Conservation (phyloP, 2,329 filamentous ascomycete genomes). For the Neofusicoccum kwambonambiense region DNA sequence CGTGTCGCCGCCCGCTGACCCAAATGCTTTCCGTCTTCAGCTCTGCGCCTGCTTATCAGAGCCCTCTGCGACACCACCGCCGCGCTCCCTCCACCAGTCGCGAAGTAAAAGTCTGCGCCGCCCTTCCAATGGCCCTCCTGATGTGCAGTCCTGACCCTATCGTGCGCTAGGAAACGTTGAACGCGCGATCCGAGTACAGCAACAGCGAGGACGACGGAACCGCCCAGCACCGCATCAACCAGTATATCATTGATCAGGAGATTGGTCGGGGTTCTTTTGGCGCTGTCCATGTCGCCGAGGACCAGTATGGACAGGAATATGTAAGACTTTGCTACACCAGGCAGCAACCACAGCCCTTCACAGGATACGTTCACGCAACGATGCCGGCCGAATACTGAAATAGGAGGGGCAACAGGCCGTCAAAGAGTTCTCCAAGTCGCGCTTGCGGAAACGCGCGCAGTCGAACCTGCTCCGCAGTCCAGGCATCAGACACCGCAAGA, state of each 20-base stretch:
- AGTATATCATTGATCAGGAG: constrained; percentile 91
- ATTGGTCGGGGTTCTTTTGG: constrained; percentile 97
- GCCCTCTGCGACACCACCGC: constrained; percentile 64
- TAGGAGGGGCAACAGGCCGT: constrained; percentile 63
- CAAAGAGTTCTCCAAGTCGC: constrained; percentile 95
- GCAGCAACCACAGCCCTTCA: background rate
- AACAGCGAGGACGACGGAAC: constrained; percentile 80
- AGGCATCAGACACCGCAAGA: constrained; percentile 53
- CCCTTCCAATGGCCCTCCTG: background rate
- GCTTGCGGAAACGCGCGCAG: constrained; percentile 84
- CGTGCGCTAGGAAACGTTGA: constrained; percentile 72
- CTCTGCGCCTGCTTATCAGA: constrained; percentile 59
- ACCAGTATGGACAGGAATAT: constrained; percentile 91
- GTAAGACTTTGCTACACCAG: constrained; percentile 54
- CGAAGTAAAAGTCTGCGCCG: constrained; percentile 58
- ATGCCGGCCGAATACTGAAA: constrained; percentile 26
- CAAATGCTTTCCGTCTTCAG: constrained; percentile 34
- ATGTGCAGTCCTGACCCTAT: background rate
- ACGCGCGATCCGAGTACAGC: constrained; percentile 82
- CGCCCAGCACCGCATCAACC: constrained; percentile 85
- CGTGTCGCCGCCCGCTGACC: background rate
- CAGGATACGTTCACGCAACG: background rate
- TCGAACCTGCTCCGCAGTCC: constrained; percentile 77
- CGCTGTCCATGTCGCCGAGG: constrained; percentile 82
- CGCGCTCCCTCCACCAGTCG: constrained; percentile 60